Evolutionary conservation across 306 rosid genomes (phyloP).

Genomic region (Prunus padus): DNA sequence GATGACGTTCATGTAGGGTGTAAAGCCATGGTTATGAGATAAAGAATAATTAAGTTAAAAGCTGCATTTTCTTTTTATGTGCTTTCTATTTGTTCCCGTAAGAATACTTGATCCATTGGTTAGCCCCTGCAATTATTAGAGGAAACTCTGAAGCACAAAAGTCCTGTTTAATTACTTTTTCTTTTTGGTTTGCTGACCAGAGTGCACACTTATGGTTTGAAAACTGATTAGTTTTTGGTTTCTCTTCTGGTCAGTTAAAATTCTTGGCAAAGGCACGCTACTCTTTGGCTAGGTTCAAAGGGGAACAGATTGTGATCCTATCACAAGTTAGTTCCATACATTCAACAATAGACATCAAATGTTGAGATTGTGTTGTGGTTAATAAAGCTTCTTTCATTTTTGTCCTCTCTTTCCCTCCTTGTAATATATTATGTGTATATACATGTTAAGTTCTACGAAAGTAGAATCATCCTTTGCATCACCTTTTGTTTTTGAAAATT

Average conservation of each 20-base stretch:
- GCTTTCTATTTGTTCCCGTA: constrained; percentile 9
- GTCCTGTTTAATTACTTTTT: constrained; percentile 15
- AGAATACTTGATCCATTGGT: neutral
- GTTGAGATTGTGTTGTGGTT: neutral
- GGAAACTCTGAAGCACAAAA: constrained; percentile 13
- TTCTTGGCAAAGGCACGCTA: constrained; percentile 88
- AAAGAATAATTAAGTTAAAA: constrained; percentile 4
- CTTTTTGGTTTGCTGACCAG: neutral
- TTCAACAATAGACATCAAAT: constrained; percentile 14
- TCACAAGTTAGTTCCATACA: constrained; percentile 69
- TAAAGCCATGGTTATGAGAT: constrained; percentile 36
- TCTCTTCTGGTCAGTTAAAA: constrained; percentile 55
- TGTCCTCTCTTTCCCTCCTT: neutral
- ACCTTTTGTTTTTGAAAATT: neutral
- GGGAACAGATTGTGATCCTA: constrained; percentile 87
- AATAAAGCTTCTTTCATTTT: neutral
- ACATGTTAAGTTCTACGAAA: too few relatives aligned
- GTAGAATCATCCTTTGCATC: neutral
- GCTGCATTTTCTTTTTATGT: neutral
- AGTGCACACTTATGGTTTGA: constrained; percentile 6
- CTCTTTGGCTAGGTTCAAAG: constrained; percentile 79
- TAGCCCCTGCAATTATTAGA: neutral
- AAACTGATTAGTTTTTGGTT: constrained; percentile 6
- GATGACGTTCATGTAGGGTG: constrained; percentile 79
- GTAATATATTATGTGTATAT: too few relatives aligned